Evolutionary conservation across 352 stramenopile genomes (phyloP), one percentile per base, ranked within the genome.

Genomic region (Phytophthora gonapodyides): DNA sequence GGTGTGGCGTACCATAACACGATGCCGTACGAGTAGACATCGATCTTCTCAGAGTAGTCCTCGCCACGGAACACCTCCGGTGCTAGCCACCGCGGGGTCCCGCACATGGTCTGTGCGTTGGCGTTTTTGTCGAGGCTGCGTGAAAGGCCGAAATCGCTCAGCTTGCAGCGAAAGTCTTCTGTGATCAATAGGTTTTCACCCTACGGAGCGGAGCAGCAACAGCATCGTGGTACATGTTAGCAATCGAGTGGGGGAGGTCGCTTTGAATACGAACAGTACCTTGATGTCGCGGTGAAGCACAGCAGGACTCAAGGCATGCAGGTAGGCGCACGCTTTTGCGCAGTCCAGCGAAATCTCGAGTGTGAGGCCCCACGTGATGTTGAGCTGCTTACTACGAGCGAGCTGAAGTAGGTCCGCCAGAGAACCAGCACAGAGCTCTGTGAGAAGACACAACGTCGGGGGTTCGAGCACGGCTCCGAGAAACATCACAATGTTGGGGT

Each of bases 1-100:
- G 41, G 33, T 6, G 3, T 35, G 47, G n/a, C 51, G 11, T 61
- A 90, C 84, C 84, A 93, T 44, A 94, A 67, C 30, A 94, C 85
- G 47, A 94, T 91, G 57, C 81, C 78, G 59, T 91, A 92, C 27
- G 82, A 92, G 63, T 94, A 92, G 3, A 94, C 59, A 47, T 94
- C 84, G 30, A 94, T 89, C 69, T 94, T 94, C 54, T 94, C 84
- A 35, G 81, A 89, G 67, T 92, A 94, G 34, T 88, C 80, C 42
- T 94, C 82, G 34, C 84, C 84, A 24, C 82, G 80, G 41, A 91
- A 94, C n/a, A 94, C 82, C 62, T 94, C 84, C 27, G 84, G 84
- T 19, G 84, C 84, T 49, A 92, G 73, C 84, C 84, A 94, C 5
- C 82, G 73, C 8, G 82, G 82, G 4, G 84, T 94, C 6, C 84